A percentile compares a stretch with the other conserved stretches of the same genome.
Evolutionary conservation across 208 protist species (phyloP).

Genomic region (Acanthamoeba lugdunensis): DNA sequence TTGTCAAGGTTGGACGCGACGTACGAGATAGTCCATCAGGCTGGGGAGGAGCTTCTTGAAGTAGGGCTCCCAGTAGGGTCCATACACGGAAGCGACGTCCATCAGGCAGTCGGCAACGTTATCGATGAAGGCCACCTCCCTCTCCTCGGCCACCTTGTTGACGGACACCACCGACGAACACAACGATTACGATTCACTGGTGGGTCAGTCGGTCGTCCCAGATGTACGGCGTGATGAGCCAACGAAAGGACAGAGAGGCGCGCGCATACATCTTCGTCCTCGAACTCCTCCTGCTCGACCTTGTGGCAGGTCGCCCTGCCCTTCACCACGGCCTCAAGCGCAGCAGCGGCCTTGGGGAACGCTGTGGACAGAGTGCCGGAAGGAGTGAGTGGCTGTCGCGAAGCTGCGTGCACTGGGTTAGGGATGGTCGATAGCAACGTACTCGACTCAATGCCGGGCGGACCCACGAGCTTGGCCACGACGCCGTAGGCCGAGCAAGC

Average conservation of each 20-base stretch:
- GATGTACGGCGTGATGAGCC: too few relatives aligned
- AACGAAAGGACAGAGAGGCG: neutral
- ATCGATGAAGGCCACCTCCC: constrained; percentile 52
- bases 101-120: constrained; percentile 43
- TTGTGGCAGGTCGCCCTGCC: constrained; percentile 47
- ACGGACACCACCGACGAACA: too few relatives aligned
- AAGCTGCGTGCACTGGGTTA: neutral
- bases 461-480: constrained; percentile 45
- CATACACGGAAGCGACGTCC: constrained; percentile 34
- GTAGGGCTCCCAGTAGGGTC: constrained; percentile 34
- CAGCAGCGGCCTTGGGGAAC: constrained; percentile 16
- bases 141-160: constrained; percentile 35
- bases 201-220: too few relatives aligned
- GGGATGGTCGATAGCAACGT: neutral
- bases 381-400: too few relatives aligned
- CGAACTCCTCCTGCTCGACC: constrained; percentile 44
- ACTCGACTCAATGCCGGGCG: constrained; percentile 28
- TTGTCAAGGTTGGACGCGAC: neutral
- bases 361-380: neutral
- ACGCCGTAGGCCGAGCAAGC: constrained; percentile 27
- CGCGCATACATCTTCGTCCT: constrained; percentile 46
- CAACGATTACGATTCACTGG: too few relatives aligned
- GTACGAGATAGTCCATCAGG: constrained; percentile 60
- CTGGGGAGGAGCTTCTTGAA: constrained; percentile 56
- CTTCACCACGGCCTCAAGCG: constrained; percentile 35